phyloP scores from a whole-genome alignment of 768 basidiomycete species.

The Pleurotus cornucopiae region DNA sequence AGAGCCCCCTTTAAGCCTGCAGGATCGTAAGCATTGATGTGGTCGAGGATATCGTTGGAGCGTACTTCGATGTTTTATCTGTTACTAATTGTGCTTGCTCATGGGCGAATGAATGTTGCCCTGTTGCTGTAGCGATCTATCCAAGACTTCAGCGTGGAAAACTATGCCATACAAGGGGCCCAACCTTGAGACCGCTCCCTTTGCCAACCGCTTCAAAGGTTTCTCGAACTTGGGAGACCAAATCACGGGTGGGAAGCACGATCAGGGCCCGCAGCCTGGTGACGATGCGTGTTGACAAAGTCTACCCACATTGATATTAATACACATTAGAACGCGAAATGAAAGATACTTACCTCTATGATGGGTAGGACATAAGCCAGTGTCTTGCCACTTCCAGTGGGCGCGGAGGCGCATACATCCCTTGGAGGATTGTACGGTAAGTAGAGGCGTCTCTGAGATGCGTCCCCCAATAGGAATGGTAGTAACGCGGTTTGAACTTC shows the following conservation, averaged over 20 bases:
- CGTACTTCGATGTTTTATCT: conserved; percentile 51
- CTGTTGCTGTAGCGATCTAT: conserved; percentile 78
- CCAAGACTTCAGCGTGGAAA: conserved; percentile 3
- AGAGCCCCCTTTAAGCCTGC: conserved; percentile 75
- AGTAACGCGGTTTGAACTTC: conserved; percentile 87
- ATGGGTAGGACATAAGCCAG: conserved; percentile 94
- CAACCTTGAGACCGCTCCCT: conserved; percentile 84
- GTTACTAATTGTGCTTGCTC: conserved; percentile 82
- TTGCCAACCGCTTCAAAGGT: conserved; percentile 83
- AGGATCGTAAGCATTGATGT: neutral
- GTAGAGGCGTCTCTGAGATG: conserved; percentile 47
- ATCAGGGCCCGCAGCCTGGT: conserved; percentile 85
- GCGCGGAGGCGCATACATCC: conserved; percentile 93
- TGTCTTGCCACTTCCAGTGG: conserved; percentile 97
- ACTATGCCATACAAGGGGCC: conserved; percentile 4
- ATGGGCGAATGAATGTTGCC: conserved; percentile 90
- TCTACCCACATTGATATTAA: conserved; percentile 21
- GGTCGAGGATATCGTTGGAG: neutral
- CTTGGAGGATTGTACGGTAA: conserved; percentile 59
- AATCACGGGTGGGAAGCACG: conserved; percentile 89
- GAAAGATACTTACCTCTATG: conserved; percentile 56
- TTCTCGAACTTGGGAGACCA: conserved; percentile 89
- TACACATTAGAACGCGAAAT: too few species aligned
- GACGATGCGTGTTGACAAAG: conserved; percentile 67
- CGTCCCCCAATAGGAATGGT: conserved; percentile 67